phyloP scores from a whole-genome alignment of 2,329 filamentous ascomycete genomes.

The Fusarium secorum region DNA sequence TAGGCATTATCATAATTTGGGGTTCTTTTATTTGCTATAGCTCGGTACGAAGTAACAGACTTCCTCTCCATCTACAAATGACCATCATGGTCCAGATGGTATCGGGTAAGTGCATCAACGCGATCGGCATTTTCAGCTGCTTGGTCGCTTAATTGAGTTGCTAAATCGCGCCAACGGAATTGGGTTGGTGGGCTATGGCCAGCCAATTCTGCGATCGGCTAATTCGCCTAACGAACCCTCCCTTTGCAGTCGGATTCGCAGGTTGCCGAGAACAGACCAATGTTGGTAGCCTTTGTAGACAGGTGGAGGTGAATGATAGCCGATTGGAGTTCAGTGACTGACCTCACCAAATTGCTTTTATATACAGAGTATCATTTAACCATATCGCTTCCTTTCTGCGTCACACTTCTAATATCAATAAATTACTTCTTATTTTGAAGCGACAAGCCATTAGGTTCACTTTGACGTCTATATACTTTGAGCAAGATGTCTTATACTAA shows the following conservation, averaged over 20 bases:
- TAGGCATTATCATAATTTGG: accelerated
- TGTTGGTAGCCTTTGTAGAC: accelerated
- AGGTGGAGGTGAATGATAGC: not conserved
- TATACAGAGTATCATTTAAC: not conserved
- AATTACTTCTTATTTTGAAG: accelerated
- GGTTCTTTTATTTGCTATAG: accelerated
- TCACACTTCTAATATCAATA: not conserved
- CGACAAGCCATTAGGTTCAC: accelerated
- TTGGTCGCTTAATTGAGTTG: not conserved
- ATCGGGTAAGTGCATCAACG: not conserved
- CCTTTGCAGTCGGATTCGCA: not conserved
- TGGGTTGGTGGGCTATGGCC: not conserved
- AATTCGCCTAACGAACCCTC: accelerated
- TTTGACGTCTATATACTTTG: accelerated
- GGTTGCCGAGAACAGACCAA: not conserved
- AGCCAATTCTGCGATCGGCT: not conserved
- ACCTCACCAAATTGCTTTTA: not conserved
- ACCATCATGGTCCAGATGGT: accelerated
- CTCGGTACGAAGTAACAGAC: accelerated
- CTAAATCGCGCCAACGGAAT: accelerated
- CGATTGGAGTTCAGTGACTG: accelerated
- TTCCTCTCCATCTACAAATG: not conserved
- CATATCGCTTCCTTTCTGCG: not conserved
- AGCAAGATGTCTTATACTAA: not conserved
- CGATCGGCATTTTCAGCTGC: not conserved